Conservation (phyloP, 805 yeast species). For the Yamadazyma paraphyllophila region DNA sequence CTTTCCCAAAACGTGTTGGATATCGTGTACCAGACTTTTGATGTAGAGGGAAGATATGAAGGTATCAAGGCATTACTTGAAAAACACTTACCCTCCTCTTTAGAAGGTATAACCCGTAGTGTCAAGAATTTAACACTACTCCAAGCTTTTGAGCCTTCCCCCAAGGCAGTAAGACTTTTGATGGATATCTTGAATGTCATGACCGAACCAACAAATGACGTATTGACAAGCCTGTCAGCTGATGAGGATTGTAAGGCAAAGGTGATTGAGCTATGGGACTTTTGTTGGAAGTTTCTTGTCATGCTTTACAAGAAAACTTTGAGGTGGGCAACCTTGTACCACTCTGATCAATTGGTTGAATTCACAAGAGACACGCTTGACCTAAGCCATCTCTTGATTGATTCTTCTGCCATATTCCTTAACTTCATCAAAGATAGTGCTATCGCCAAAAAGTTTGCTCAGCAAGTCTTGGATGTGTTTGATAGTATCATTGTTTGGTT, state of each 20-base stretch:
- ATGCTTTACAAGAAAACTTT: slow-evolving; percentile 67
- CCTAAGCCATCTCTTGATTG: slow-evolving; percentile 65
- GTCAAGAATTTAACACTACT: slow-evolving; percentile 45
- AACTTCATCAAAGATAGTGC: slow-evolving; percentile 7
- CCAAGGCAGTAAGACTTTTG: slow-evolving; percentile 67
- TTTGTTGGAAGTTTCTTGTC: slow-evolving; percentile 69
- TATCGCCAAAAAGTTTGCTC: slow-evolving; percentile 21
- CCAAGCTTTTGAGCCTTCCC: slow-evolving; percentile 67
- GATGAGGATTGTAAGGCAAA: neutral
- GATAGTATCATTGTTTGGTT: slow-evolving; percentile 75
- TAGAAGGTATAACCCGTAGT: slow-evolving; percentile 49
- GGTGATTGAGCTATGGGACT: slow-evolving; percentile 54
- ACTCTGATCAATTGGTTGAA: slow-evolving; percentile 59
- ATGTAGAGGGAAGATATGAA: slow-evolving; percentile 66
- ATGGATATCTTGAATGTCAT: slow-evolving; percentile 70
- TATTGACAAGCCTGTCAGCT: slow-evolving; percentile 19
- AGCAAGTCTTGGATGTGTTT: slow-evolving; percentile 54
- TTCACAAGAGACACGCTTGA: slow-evolving; percentile 87
- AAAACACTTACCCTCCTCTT: slow-evolving; percentile 39
- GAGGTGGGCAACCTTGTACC: slow-evolving; percentile 69
- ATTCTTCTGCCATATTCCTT: slow-evolving; percentile 41
- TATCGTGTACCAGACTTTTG: slow-evolving; percentile 71
- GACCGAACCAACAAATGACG: slow-evolving; percentile 65
- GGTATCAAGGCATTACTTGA: slow-evolving; percentile 59
- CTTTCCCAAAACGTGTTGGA: slow-evolving; percentile 70